Base-by-base conservation (phyloP, 768 basidiomycete genomes). In the Hericium alpestre region DNA sequence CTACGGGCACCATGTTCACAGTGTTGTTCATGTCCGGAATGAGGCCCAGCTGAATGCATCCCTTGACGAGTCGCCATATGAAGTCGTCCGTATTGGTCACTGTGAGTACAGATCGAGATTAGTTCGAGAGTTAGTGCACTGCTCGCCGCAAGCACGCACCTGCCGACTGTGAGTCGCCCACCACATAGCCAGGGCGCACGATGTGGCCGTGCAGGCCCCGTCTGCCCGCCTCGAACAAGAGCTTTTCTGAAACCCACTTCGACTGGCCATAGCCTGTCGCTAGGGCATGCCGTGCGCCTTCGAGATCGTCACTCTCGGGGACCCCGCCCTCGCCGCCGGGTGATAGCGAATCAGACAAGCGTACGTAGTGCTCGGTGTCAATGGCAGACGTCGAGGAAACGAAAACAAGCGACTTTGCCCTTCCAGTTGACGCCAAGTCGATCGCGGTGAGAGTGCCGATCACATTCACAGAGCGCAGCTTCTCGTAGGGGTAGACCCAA, bases 41-140 rank as follows among this genome's bases (percentile, higher is more conserved):
- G 41, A 92, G 80, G 1, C 94, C 95, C n/a, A 98, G 84, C 68
- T 99, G 96, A 39, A 97, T 79, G 66, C 93, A 97, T n/a, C 96
- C 96, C 70, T 98, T 98, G 67, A 96, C 90, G 70, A 99, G 74
- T 3, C 96, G 83, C 95, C 95, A 98, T 56, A 99, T 82, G 72
- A 99, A 99, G 69, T 99, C 96, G 64, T 99, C 61, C 38, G 96
- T 98, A 72, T 99, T 99, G 12, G 95, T 97, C 3, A 97, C 94
- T 92, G 61, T 18, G 20, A 20, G 12, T 20, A 25, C 38, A 41
- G 15, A 46, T 54, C 52, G 27, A 13, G 22, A 40, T 58, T n/a
- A 56, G 37, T 16, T 22, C 2, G 18, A 40, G 25, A 38, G 12
- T 38, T 38, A 3, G 20, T 3, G 5, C 1, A 22, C 65, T 1